Percentiles rank a stretch among this genome's conserved stretches.
Evolutionary conservation across 805 yeast genomes (phyloP).

Genomic region (Saccharomycopsis schoenii): DNA sequence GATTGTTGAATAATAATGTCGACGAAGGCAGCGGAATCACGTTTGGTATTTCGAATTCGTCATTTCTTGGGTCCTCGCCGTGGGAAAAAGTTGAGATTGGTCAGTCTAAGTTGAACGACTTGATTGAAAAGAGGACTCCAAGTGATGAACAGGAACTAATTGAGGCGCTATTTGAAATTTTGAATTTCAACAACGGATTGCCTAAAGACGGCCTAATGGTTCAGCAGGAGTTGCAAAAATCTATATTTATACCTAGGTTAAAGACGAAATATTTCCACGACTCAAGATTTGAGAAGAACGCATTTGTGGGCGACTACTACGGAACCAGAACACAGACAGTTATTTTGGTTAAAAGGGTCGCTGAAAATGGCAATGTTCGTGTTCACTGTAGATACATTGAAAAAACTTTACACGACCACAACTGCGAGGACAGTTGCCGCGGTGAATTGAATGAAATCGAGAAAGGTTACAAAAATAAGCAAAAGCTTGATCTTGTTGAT

Average conservation of each 20-base stretch:
- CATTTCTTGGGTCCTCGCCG: constrained; percentile 38
- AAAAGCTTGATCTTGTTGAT: not conserved
- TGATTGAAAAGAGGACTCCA: constrained; percentile 22
- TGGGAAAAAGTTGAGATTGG: constrained; percentile 72
- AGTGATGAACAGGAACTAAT: constrained; percentile 29
- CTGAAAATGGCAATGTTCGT: constrained; percentile 25
- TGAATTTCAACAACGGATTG: constrained; percentile 34
- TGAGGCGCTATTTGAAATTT: constrained; percentile 41
- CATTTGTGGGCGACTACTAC: constrained; percentile 47
- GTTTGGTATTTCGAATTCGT: constrained; percentile 59
- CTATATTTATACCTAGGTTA: constrained; percentile 69
- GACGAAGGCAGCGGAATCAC: not conserved
- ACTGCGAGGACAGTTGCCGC: not conserved
- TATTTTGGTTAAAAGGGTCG: constrained; percentile 40
- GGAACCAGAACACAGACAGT: constrained; percentile 88
- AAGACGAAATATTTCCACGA: constrained; percentile 23
- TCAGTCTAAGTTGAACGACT: constrained; percentile 31
- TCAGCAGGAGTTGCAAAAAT: constrained; percentile 17
- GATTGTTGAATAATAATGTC: not conserved
- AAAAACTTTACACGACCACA: constrained; percentile 35
- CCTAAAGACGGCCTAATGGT: constrained; percentile 11
- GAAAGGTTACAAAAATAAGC: not conserved
- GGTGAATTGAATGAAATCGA: not conserved
- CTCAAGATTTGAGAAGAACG: constrained; percentile 19
- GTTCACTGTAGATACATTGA: constrained; percentile 47